Evolutionary conservation across 169 alveolate species (phyloP).

Genomic region (Gregarina niphandrodes): DNA sequence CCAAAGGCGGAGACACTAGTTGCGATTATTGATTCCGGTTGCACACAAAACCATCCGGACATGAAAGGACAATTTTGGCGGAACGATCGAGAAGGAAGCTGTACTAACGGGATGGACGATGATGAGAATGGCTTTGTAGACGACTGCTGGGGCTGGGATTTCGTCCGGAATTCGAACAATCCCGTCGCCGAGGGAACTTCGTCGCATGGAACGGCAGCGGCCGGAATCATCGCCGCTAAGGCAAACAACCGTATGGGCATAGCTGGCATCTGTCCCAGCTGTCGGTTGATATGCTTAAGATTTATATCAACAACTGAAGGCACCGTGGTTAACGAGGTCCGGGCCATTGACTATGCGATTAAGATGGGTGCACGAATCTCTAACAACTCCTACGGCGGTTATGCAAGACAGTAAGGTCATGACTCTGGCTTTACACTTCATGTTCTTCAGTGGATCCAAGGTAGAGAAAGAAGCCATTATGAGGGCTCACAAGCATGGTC

Average conservation of each 20-base stretch:
- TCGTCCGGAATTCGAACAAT: constrained; percentile 23
- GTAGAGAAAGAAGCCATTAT: constrained; percentile 11
- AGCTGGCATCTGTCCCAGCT: constrained; percentile 37
- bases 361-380: constrained; percentile 32
- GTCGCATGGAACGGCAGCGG: constrained; percentile 38
- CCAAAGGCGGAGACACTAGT: constrained; percentile 9
- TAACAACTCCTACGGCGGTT: constrained; percentile 35
- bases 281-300: constrained; percentile 11
- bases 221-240: constrained; percentile 35
- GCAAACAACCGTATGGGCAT: constrained; percentile 30
- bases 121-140: constrained; percentile 34
- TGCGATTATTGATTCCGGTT: constrained; percentile 37
- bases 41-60: constrained; percentile 35
- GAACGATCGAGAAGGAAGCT: constrained; percentile 20
- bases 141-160: constrained; percentile 41
- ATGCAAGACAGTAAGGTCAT: constrained; percentile 23
- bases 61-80: constrained; percentile 27
- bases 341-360: constrained; percentile 33
- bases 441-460: constrained; percentile 1
- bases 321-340: constrained; percentile 26
- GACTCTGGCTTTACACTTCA: too few species aligned
- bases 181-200: too few species aligned
- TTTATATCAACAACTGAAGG: background rate
- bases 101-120: constrained; percentile 26
- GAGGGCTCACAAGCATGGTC: constrained; percentile 16